Evolutionary conservation across 148 eudicot genomes (phyloP).

Genomic region (Beta vulgaris): DNA sequence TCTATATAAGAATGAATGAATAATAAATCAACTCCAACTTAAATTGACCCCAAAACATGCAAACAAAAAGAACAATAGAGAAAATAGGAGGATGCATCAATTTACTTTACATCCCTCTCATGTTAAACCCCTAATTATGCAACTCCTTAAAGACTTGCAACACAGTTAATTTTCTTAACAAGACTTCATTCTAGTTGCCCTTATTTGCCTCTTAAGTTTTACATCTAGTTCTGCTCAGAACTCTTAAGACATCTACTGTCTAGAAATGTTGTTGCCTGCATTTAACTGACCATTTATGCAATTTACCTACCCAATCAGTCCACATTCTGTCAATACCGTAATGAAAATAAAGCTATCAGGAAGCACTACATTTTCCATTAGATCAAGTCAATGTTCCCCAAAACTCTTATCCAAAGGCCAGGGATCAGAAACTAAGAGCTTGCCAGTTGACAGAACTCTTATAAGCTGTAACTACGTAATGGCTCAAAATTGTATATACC

Average conservation of each 20-base stretch:
- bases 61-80: neutral
- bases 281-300: neutral
- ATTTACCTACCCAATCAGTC: neutral
- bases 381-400: neutral
- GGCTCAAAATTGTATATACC: neutral
- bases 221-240: neutral
- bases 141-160: neutral
- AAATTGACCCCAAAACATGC: neutral
- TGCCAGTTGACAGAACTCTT: too few species aligned
- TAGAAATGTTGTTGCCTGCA: neutral
- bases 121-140: neutral
- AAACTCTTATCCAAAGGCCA: neutral
- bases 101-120: neutral
- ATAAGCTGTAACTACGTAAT: neutral
- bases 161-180: neutral
- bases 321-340: neutral
- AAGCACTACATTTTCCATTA: neutral
- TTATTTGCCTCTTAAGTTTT: neutral
- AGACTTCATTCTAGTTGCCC: neutral
- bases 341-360: neutral
- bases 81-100: neutral
- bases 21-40: neutral
- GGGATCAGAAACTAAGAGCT: neutral
- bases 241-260: neutral
- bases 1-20: too few species aligned